Base-by-base conservation (phyloP, 306 rosid species). In the Prunus mira region DNA sequence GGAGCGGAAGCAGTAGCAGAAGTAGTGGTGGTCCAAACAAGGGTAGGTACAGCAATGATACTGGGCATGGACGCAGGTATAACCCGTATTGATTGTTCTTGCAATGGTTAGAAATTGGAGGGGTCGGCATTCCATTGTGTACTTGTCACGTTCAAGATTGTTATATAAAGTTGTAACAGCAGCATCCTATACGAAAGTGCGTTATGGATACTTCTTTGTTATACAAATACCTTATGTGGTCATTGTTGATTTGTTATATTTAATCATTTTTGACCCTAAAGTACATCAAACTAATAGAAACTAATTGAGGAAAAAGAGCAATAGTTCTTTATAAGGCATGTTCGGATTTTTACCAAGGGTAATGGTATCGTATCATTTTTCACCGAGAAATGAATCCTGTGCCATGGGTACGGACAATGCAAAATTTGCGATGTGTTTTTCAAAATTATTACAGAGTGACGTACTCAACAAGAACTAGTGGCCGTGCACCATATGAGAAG, bases 11-110 rank as follows among this genome's bases (percentile, higher is more conserved):
- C 32, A 76, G 93, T 30, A 77, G 73, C 79, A 87, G 76, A 82
- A 87, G 78, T 50, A 55, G 79, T 2, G 81, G 96, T 77, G 73
- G 88, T 80, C 88, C 93, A 75, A 85, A 83, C 67, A 87, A 84
- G 76, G 96, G 97, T 74, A 89, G 95, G 80, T 85, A 89, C 67
- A 71, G 68, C 79, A 83, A 88, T 71, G 88, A 81, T 57, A 28
- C 87, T 71, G 89, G 95, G 71, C 87, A 76, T 64, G 98, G 97
- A 79, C 93, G 89, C 68, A 89, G 96, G 81, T 92, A 92, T 72
- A 92, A 90, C 47, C 98, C 98, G 9, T 95, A 95, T 81, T 95
- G 87, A 76, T 61, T 71, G 71, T 67, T 74, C 41, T 56, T 80
- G 34, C 3, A 5, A 8, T 56, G 49, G 66, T 55, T 38, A 18